Evolutionary conservation across 192 early-diverging fungal genomes (phyloP), one percentile per base, ranked within the genome.

Genomic region (Linnemannia zychae): DNA sequence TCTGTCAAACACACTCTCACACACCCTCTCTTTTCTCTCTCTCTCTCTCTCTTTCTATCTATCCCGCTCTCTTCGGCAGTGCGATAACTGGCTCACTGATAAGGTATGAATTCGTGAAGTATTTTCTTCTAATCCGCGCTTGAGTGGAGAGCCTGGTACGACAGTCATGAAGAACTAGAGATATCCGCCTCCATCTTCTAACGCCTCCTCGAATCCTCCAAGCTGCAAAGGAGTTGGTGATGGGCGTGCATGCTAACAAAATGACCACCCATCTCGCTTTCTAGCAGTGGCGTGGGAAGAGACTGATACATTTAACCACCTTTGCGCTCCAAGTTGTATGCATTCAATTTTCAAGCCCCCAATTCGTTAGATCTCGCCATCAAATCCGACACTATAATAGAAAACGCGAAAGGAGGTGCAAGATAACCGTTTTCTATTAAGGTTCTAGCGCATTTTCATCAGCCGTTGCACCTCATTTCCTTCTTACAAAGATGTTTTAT

Each of bases 191-290:
- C 24, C 15, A 16, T 74, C 73, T 46, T 74, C 53, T 53, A 74
- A 44, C 57, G 24, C 73, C 7, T 74, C 73, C 44, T 74, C 73
- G 57, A 74, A 74, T 22, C 53, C 73, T 63, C 28, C 73, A 74
- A 74, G 28, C 53, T 63, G 73, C 73, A 63, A 53, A 74, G 73
- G 73, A 74, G 57, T 22, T 74, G 73, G 73, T n/a, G 73, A 65
- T 74, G 57, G 73, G 60, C 73, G 73, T 74, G 53, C 73, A 74
- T 74, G 73, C 38, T 74, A 52, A 74, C 73, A 44, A 74, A 53
- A 74, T 74, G 53, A 74, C 73, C 18, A 18, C 73, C 36, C 73
- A 74, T 60, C 40, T 74, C 73, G 57, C 73, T 33, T 40, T 74
- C 73, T 53, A 74, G 73, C 73, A 65, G 73, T 74, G 73, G n/a